These are phyloP conservation scores for Schwanniomyces occidentalis DNA, from an alignment of 805 yeast genomes.

Conservation along the genomic window DNA sequence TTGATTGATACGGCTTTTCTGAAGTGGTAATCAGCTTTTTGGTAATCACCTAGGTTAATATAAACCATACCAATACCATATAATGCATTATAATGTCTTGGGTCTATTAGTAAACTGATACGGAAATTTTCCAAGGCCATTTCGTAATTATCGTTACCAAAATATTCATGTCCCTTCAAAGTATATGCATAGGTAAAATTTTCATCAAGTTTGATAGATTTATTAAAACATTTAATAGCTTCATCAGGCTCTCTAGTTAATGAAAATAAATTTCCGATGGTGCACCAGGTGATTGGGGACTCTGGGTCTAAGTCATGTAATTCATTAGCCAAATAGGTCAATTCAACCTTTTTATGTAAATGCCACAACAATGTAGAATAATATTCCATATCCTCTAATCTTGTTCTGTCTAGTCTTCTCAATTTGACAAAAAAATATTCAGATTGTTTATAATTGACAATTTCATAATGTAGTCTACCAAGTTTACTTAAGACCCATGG, in stretches of 20 bases:
- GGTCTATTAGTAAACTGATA: slow-evolving; percentile 71
- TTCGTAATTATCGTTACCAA: slow-evolving; percentile 86
- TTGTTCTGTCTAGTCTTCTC: slow-evolving; percentile 69
- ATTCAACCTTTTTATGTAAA: slow-evolving; percentile 72
- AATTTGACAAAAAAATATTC: slow-evolving; percentile 62
- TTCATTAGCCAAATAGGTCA: slow-evolving; percentile 83
- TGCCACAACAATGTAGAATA: slow-evolving; percentile 94
- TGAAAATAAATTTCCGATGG: slow-evolving; percentile 86
- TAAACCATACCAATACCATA: slow-evolving; percentile 96
- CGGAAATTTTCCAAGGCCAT: slow-evolving; percentile 84
- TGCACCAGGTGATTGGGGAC: slow-evolving; percentile 89
- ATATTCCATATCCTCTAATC: slow-evolving; percentile 86
- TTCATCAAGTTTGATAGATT: slow-evolving; percentile 69
- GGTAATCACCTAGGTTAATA: slow-evolving; percentile 80
- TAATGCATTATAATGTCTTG: slow-evolving; percentile 88
- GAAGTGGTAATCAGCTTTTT: slow-evolving; percentile 83
- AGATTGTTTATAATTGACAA: slow-evolving; percentile 79
- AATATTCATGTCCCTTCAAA: slow-evolving; percentile 88
- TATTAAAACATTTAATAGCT: slow-evolving; percentile 82
- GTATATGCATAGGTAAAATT: slow-evolving; percentile 87
- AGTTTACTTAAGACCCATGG: slow-evolving; percentile 84
- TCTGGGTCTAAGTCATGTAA: slow-evolving; percentile 61
- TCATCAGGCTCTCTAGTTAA: slow-evolving; percentile 82
- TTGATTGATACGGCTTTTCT: slow-evolving; percentile 85
- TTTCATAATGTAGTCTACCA: slow-evolving; percentile 83